Evolutionary conservation across 225 moss, liverwort and hornwort genomes (phyloP), one percentile per base, ranked within the genome.

Genomic region (Rhytidiadelphus loreus): DNA sequence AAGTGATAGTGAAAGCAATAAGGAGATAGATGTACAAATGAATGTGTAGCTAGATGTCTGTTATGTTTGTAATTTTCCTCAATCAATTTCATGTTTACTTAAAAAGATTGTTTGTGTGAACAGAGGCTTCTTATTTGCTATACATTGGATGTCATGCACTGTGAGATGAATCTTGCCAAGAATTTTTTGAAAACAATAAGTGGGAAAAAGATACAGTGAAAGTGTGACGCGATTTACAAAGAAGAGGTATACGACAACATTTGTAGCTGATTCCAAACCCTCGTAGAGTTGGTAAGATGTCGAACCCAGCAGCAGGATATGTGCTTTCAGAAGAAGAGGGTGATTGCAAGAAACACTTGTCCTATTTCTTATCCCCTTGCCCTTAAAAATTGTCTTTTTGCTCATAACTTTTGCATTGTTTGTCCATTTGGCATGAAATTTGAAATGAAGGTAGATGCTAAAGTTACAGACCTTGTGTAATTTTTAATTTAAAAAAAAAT

Each of bases 71-170:
- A 2, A 8, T 30, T 28, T 7, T 30, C 30, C 7, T 7, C 16
- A 8, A 8, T 30, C 4, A 62, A 7, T 16, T 0, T 16, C 4
- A 16, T 29, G 3, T 2, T 30, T 30, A 30, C 0, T 29, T 15
- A 13, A 62, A 1, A 16, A 62, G 16, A 30, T 0, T 30, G 2
- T 62, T 62, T 2, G 18, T 30, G 5, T 43, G 25, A 2, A 2
- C 11, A 43, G 6, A 16, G 30, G 0, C 30, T 74, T 44, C 14
- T 46, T 29, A 28, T 43, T 0, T 2, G 18, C 0, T 44, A 74
- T 30, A 50, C 29, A 0, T 0, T 37, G 0, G 65, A 65, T 20
- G 37, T 65, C 5, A 77, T 77, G 55, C 55, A 77, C 2, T 53
- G 22, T 2, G 5, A 55, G 14, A 8, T 55, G 52, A 77, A 55